Base-by-base conservation (phyloP, 768 basidiomycete species). In the Dendrothele bispora region DNA sequence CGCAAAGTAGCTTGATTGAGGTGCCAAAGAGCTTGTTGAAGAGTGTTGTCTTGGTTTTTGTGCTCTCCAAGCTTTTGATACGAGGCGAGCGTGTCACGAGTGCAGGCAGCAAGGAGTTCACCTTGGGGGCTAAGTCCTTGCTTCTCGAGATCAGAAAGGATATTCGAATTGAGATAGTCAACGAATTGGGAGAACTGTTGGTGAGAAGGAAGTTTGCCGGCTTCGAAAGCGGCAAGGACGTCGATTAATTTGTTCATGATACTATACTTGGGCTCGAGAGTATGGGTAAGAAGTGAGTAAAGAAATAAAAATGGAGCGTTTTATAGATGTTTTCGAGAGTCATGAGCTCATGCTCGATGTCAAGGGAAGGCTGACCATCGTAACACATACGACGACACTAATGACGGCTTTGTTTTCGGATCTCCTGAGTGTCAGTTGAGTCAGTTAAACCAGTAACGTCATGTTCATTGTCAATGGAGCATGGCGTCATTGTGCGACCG, bases 221-320 rank as follows among this genome's bases (percentile, higher is more conserved):
- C 84, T 52, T 81, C 75, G 55, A 88, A 64, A 7, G 87, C 87
- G 39, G 83, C 87, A 48, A 84, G 60, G 21, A 87, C 56, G 29
- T 82, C 81, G 15, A 83, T 71, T 39, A 75, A 51, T 67, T 78
- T 80, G 48, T 89, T 83, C 85, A 88, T 88, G n/a, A n/a, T n/a
- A n/a, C n/a, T n/a, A n/a, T n/a, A n/a, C n/a, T n/a, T n/a, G n/a
- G n/a, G n/a, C n/a, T n/a, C n/a, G n/a, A n/a, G n/a, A n/a, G n/a
- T n/a, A n/a, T n/a, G n/a, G n/a, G n/a, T n/a, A n/a, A n/a, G n/a
- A n/a, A n/a, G n/a, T n/a, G n/a, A n/a, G n/a, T n/a, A n/a, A n/a
- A n/a, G n/a, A n/a, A n/a, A n/a, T n/a, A n/a, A n/a, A n/a, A n/a
- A n/a, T n/a, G n/a, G n/a, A n/a, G n/a, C n/a, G n/a, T n/a, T n/a